Conservation (phyloP, 2,329 filamentous ascomycete species). For the Beauveria varroae region DNA sequence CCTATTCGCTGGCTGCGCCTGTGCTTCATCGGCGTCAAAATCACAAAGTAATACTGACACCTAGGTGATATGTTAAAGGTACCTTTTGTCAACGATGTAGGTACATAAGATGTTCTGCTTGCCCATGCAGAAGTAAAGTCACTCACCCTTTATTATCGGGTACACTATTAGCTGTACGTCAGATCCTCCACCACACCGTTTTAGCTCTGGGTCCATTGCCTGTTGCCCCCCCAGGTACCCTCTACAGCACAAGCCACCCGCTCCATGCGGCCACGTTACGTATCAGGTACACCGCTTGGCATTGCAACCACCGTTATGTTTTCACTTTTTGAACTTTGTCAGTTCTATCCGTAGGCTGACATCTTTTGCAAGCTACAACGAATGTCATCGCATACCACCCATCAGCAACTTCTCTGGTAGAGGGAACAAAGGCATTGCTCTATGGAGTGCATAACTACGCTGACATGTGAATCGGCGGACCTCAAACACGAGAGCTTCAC, state of each 20-base stretch:
- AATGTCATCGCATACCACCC: too few species aligned
- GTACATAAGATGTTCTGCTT: background rate
- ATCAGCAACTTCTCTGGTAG: too few species aligned
- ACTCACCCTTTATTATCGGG: too few species aligned
- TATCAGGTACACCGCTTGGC: slow-evolving; percentile 4
- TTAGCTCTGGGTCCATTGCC: background rate
- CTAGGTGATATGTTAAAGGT: background rate
- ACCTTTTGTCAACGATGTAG: background rate
- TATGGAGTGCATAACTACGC: background rate
- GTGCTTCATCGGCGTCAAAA: background rate
- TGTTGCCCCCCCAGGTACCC: background rate
- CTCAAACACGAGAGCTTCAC: background rate
- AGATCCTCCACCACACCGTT: background rate
- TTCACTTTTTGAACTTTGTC: background rate
- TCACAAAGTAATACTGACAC: background rate
- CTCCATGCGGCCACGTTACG: background rate
- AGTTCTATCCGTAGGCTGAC: background rate
- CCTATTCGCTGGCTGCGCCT: background rate
- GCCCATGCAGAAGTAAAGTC: too few species aligned
- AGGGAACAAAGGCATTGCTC: too few species aligned
- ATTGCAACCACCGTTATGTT: background rate
- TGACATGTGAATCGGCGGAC: background rate
- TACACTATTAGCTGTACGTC: background rate
- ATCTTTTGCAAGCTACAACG: background rate
- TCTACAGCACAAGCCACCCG: background rate